phyloP scores from a whole-genome alignment of 257 asterid genomes.

The Cinchona pubescens region DNA sequence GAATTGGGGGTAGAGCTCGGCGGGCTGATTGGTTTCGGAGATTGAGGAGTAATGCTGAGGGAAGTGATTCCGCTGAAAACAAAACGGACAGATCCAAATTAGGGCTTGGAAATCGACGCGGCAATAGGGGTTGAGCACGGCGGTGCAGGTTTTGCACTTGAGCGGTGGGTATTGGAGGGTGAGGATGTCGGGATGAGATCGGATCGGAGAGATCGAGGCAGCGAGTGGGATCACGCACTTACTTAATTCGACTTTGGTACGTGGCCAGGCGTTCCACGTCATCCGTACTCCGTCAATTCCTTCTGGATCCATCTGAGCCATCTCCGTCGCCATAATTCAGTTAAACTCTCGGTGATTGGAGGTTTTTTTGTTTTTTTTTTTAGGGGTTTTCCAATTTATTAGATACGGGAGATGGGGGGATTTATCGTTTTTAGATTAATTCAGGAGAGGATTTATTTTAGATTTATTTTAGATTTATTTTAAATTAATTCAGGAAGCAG shows the following conservation, averaged over 20 bases:
- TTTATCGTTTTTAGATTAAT: not conserved
- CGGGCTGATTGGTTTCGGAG: constrained; percentile 72
- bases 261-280: constrained; percentile 93
- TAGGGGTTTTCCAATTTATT: not conserved
- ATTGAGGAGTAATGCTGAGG: constrained; percentile 68
- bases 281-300: constrained; percentile 91
- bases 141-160: constrained; percentile 84
- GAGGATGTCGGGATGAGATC: constrained; percentile 71
- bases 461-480: no score
- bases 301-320: constrained; percentile 79
- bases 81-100: constrained; percentile 97
- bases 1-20: constrained; percentile 78
- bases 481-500: no score
- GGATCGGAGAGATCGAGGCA: constrained; percentile 85
- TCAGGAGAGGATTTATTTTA: not conserved
- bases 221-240: constrained; percentile 99
- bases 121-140: constrained; percentile 71
- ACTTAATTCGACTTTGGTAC: constrained; percentile 87
- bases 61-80: constrained; percentile 80
- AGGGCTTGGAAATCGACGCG: constrained; percentile 84
- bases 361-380: not conserved
- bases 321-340: constrained; percentile 57
- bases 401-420: not conserved
- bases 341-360: not conserved
- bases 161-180: constrained; percentile 71